Conservation (phyloP, 1,139 yeast genomes). For the Yamadazyma triangularis region DNA sequence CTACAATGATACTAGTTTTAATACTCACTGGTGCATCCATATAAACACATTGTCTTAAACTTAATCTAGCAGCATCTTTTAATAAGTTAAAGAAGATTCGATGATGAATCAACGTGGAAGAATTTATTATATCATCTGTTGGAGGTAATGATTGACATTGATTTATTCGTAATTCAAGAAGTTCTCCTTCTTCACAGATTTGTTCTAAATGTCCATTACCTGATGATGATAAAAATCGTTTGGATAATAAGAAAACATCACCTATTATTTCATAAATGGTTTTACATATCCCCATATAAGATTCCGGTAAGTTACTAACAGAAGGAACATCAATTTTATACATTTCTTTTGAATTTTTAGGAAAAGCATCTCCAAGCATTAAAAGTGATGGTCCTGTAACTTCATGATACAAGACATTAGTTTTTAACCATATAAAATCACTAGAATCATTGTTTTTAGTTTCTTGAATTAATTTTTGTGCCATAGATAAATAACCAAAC, state of each 20-base stretch:
- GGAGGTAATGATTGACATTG: slow-evolving; percentile 5
- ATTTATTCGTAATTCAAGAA: slow-evolving; percentile 4
- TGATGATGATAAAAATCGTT: slow-evolving; percentile 1
- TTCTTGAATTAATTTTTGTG: slow-evolving; percentile 5
- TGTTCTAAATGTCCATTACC: slow-evolving; percentile 2
- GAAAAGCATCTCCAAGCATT: slow-evolving; percentile 4
- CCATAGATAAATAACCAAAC: slow-evolving; percentile 6
- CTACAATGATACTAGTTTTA: slow-evolving; percentile 4
- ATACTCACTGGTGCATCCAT: slow-evolving; percentile 6
- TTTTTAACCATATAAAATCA: slow-evolving; percentile 5
- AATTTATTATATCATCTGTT: slow-evolving; percentile 4
- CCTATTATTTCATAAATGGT: slow-evolving; percentile 4
- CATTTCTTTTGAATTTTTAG: too few species aligned
- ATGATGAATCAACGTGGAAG: slow-evolving; percentile 4
- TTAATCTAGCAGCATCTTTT: slow-evolving; percentile 5
- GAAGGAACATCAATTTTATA: too few species aligned
- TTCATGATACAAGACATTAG: slow-evolving; percentile 7
- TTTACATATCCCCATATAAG: slow-evolving; percentile 9
- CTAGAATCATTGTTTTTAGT: not conserved
- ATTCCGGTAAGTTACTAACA: slow-evolving; percentile 5
- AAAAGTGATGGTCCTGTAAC: slow-evolving; percentile 7
- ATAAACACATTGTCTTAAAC: slow-evolving; percentile 6
- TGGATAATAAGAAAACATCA: slow-evolving; percentile 4
- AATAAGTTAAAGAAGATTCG: slow-evolving; percentile 4
- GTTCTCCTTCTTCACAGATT: slow-evolving; percentile 5